A percentile compares a stretch with the other conserved stretches of the same genome.
phyloP scores from a whole-genome alignment of 768 basidiomycete genomes.

The Pleurotus salmoneostramineus region DNA sequence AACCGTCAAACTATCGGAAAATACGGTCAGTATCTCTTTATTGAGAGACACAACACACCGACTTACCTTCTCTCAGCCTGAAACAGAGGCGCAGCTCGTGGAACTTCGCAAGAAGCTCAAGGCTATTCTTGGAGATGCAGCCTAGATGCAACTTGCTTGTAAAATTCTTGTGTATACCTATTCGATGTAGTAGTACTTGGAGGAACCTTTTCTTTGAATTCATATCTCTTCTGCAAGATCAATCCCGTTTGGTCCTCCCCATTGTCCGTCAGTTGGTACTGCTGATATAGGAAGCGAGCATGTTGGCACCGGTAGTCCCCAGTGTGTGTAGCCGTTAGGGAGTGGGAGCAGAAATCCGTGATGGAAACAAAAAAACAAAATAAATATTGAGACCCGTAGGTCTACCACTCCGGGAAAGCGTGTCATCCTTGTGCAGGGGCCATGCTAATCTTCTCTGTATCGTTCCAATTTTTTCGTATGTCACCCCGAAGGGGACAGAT shows the following conservation, averaged over 20 bases:
- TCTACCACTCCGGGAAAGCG: conserved; percentile 93
- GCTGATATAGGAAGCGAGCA: no score
- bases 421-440: conserved; percentile 99
- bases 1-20: background rate
- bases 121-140: conserved; percentile 5
- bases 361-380: conserved; percentile 19
- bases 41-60: background rate
- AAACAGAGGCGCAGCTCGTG: conserved; percentile 2
- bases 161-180: background rate
- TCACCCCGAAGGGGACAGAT: conserved; percentile 83
- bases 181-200: no score
- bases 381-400: conserved; percentile 56
- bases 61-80: background rate
- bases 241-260: no score
- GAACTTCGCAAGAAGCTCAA: background rate
- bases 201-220: no score
- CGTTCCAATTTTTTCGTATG: conserved; percentile 99
- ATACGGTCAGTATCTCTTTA: background rate
- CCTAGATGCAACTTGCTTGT: background rate
- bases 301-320: no score
- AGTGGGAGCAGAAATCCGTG: no score
- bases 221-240: no score
- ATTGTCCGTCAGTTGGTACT: no score
- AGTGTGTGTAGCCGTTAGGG: no score
- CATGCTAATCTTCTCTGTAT: conserved; percentile 99